These are phyloP conservation scores for Aquanectria penicillioides DNA, from an alignment of 2,329 filamentous ascomycete genomes.

Conservation along the genomic window DNA sequence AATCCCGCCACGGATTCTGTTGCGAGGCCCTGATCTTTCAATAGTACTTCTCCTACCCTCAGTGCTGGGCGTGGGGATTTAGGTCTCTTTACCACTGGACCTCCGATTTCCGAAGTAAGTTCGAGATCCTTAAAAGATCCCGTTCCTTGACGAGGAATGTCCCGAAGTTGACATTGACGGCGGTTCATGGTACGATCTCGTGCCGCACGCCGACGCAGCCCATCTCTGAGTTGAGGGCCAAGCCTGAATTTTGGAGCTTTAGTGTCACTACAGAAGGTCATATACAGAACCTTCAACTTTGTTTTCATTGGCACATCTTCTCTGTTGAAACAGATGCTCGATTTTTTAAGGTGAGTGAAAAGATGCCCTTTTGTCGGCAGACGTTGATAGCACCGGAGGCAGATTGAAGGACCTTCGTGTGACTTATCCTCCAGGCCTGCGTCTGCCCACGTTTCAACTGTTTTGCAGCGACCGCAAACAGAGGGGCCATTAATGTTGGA, in stretches of 20 bases:
- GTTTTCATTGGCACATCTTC: not conserved
- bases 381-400: conserved; percentile 30
- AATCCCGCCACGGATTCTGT: too few relatives aligned
- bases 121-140: too few relatives aligned
- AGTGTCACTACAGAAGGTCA: not conserved
- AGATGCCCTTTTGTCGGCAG: conserved; percentile 27
- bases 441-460: conserved; percentile 23
- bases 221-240: not conserved
- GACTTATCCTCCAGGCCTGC: conserved; percentile 7
- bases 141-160: too few relatives aligned
- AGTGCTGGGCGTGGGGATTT: too few relatives aligned
- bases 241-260: not conserved
- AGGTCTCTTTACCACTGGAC: too few relatives aligned
- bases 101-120: too few relatives aligned
- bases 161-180: too few relatives aligned
- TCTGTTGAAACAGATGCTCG: conserved; percentile 16
- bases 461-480: conserved; percentile 23
- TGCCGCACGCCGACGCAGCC: conserved; percentile 39
- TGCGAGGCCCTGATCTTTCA: too few relatives aligned
- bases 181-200: not conserved
- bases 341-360: conserved; percentile 21
- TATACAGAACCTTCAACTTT: conserved; percentile 26
- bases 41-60: too few relatives aligned
- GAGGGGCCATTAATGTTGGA: conserved; percentile 26
- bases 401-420: conserved; percentile 27